Conservation (phyloP, 352 stramenopile species). For the Elongisporangium prolatum region DNA sequence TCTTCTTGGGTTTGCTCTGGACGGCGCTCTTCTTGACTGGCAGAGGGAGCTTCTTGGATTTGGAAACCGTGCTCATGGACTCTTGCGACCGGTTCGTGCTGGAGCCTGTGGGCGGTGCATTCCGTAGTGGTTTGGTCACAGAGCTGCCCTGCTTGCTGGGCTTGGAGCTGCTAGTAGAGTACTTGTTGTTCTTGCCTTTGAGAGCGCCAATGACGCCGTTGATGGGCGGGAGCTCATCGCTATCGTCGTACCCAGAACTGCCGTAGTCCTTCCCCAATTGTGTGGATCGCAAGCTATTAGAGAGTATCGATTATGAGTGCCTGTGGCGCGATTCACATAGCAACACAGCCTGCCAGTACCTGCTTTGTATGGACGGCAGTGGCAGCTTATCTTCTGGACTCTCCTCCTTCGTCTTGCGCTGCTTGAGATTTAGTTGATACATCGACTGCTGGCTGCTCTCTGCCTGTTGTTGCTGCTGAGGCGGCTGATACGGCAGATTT, state of each 20-base stretch:
- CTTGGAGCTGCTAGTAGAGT: constrained; percentile 9
- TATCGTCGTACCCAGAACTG: constrained; percentile 17
- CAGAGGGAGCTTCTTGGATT: no score
- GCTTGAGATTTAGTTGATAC: constrained; percentile 24
- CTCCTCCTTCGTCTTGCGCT: constrained; percentile 49
- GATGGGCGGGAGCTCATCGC: constrained; percentile 50
- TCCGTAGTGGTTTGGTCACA: no score
- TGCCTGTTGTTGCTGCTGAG: constrained; percentile 19
- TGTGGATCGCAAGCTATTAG: background rate
- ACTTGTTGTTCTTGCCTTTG: constrained; percentile 14
- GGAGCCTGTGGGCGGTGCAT: no score
- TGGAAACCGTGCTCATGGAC: no score
- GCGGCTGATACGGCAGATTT: background rate
- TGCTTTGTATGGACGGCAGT: constrained; percentile 49
- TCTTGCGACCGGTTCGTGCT: no score
- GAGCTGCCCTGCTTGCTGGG: constrained; percentile 1
- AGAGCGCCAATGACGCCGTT: constrained; percentile 16
- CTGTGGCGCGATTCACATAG: no score
- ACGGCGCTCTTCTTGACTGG: no score
- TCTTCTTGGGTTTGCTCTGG: no score
- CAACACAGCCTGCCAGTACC: constrained; percentile 8
- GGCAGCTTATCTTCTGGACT: constrained; percentile 40
- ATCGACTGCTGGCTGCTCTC: constrained; percentile 5
- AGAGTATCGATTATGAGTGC: constrained; percentile 1
- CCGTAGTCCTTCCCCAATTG: constrained; percentile 16